Percentiles rank a stretch among this genome's conserved stretches.
These are phyloP conservation scores for Pulveroboletus frians DNA, from an alignment of 768 basidiomycete species.

Conservation along the genomic window DNA sequence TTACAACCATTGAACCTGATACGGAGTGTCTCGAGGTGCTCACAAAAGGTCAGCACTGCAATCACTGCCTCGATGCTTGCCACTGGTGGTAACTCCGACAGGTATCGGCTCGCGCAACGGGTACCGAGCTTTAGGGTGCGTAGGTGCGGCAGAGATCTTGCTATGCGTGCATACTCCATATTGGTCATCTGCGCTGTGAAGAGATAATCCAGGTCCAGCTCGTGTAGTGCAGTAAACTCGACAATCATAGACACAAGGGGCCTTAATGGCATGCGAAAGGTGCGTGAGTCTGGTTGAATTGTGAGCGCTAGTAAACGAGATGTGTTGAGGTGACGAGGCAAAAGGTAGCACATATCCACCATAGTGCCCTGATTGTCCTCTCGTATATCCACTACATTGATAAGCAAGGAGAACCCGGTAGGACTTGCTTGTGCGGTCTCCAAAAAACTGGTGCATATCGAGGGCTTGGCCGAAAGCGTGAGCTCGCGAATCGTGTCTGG, in stretches of 20 bases:
- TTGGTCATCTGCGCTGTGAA: conserved; percentile 8
- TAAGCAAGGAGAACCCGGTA: not conserved
- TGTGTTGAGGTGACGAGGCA: conserved; percentile 12
- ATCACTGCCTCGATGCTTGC: conserved; percentile 11
- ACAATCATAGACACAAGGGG: conserved; percentile 6
- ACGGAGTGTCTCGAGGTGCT: conserved; percentile 10
- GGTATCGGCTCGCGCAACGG: not conserved
- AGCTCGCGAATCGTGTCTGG: conserved; percentile 10
- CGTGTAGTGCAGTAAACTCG: conserved; percentile 10
- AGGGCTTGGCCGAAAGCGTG: conserved; percentile 4
- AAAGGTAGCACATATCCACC: conserved; percentile 1
- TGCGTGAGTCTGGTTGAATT: not conserved
- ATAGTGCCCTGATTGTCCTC: not conserved
- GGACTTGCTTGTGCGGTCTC: conserved; percentile 10
- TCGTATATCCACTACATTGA: conserved; percentile 2
- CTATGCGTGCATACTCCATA: conserved; percentile 9
- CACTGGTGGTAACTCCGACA: not conserved
- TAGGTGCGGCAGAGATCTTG: conserved; percentile 7
- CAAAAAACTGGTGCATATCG: conserved; percentile 8
- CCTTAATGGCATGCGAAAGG: no score
- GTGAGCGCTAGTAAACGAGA: conserved; percentile 3
- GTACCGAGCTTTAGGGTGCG: conserved; percentile 15
- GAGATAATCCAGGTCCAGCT: conserved; percentile 16
- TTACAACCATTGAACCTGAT: conserved; percentile 15
- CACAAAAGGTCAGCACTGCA: conserved; percentile 10